phyloP scores from a whole-genome alignment of 1,284 basidiomycete genomes.

The Chondrostereum purpureum region DNA sequence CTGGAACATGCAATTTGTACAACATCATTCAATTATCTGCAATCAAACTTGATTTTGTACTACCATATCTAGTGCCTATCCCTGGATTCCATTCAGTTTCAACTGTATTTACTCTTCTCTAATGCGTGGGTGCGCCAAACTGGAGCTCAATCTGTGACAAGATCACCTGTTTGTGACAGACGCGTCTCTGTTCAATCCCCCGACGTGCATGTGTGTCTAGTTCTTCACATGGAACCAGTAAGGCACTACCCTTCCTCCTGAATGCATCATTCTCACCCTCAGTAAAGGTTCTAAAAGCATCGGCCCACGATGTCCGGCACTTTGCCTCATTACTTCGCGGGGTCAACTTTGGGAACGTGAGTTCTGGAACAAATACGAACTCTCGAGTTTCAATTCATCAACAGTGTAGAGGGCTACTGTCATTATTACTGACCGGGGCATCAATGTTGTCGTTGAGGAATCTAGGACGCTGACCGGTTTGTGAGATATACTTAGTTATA shows the following conservation, averaged over 20 bases:
- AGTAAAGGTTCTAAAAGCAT: conserved; percentile 78
- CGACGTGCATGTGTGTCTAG: too few relatives aligned
- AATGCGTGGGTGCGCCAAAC: too few relatives aligned
- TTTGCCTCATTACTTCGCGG: conserved; percentile 71
- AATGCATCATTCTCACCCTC: too few relatives aligned
- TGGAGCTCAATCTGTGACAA: too few relatives aligned
- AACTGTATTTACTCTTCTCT: too few relatives aligned
- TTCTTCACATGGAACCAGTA: background rate
- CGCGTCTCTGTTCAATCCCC: too few relatives aligned
- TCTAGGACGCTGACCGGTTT: conserved; percentile 71
- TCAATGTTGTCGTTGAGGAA: conserved; percentile 86
- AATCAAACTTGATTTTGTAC: too few relatives aligned
- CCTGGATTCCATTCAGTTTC: too few relatives aligned
- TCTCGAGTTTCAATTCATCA: conserved; percentile 4
- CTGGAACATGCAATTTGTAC: too few relatives aligned
- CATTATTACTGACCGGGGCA: conserved; percentile 60
- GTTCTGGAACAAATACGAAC: conserved; percentile 15
- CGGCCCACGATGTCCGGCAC: conserved; percentile 73
- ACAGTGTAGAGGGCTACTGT: conserved; percentile 81
- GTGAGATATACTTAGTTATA: conserved; percentile 16
- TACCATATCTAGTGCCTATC: too few relatives aligned
- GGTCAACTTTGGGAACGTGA: conserved; percentile 71
- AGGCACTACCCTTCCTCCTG: background rate
- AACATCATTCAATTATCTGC: too few relatives aligned
- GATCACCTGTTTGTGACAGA: too few relatives aligned